A percentile compares a stretch with the other conserved stretches of the same genome.
These are phyloP conservation scores for Tagetes patula DNA, from an alignment of 129 eudicot genomes.

Conservation along the genomic window DNA sequence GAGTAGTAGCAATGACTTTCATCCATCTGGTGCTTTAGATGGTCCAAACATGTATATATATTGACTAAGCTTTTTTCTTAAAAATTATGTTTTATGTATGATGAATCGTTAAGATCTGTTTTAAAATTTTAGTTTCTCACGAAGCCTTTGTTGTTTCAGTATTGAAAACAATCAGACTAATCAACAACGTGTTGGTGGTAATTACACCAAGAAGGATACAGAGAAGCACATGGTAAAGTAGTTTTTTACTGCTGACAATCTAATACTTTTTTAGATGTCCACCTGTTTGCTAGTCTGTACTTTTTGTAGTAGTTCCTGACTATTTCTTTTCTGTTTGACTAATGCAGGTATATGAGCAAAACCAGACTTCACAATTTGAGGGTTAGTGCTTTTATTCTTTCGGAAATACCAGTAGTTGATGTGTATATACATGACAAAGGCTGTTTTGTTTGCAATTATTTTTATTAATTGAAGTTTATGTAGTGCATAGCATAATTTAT, in stretches of 20 bases:
- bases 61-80: neutral
- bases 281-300: neutral
- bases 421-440: conserved; percentile 2
- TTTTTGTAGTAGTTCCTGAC: conserved; percentile 12
- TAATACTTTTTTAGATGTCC: neutral
- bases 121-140: neutral
- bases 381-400: conserved; percentile 51
- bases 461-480: neutral
- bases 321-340: conserved; percentile 19
- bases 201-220: conserved; percentile 36
- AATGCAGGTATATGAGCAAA: conserved; percentile 53
- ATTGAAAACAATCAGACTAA: conserved; percentile 43
- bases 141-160: conserved; percentile 36
- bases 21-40: conserved; percentile 47
- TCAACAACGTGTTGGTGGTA: conserved; percentile 37
- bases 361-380: conserved; percentile 44
- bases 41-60: conserved; percentile 52
- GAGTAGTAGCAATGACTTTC: conserved; percentile 37
- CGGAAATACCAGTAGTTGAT: neutral
- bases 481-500: no score
- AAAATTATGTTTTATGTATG: neutral
- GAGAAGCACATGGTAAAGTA: conserved; percentile 45
- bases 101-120: neutral
- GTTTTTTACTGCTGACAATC: neutral
- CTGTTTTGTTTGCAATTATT: neutral